These are phyloP conservation scores for Sclerotinia glacialis DNA, from an alignment of 2,329 filamentous ascomycete species.

Conservation along the genomic window DNA sequence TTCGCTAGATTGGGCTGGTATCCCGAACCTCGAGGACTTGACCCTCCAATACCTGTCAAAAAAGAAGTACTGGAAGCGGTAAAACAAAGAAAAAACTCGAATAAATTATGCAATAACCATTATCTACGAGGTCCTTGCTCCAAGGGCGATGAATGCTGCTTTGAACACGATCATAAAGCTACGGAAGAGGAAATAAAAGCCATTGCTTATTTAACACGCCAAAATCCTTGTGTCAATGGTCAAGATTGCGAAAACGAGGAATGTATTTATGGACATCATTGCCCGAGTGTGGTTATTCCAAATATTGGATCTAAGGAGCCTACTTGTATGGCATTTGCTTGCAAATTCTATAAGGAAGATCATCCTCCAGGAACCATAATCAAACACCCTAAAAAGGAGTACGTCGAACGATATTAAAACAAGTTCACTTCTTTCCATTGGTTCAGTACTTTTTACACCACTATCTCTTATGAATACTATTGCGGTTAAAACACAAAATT, in stretches of 20 bases:
- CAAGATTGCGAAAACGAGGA: conserved; percentile 57
- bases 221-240: conserved; percentile 56
- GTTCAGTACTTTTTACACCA: neutral
- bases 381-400: conserved; percentile 35
- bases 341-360: conserved; percentile 52
- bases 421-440: no score
- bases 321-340: conserved; percentile 52
- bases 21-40: conserved; percentile 54
- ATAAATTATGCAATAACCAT: conserved; percentile 62
- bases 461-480: neutral
- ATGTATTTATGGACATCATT: conserved; percentile 62
- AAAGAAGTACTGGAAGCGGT: conserved; percentile 50
- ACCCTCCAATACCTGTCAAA: conserved; percentile 50
- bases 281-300: conserved; percentile 33
- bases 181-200: conserved; percentile 54
- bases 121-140: conserved; percentile 57
- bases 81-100: conserved; percentile 52
- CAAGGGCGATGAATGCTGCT: conserved; percentile 54
- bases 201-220: conserved; percentile 53
- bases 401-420: conserved; percentile 22
- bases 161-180: conserved; percentile 55
- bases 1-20: conserved; percentile 44
- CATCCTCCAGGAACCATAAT: conserved; percentile 55
- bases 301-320: conserved; percentile 41
- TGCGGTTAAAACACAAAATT: neutral